Base-by-base conservation (phyloP, 78 protist species). In the Speleostelium caveatum region DNA sequence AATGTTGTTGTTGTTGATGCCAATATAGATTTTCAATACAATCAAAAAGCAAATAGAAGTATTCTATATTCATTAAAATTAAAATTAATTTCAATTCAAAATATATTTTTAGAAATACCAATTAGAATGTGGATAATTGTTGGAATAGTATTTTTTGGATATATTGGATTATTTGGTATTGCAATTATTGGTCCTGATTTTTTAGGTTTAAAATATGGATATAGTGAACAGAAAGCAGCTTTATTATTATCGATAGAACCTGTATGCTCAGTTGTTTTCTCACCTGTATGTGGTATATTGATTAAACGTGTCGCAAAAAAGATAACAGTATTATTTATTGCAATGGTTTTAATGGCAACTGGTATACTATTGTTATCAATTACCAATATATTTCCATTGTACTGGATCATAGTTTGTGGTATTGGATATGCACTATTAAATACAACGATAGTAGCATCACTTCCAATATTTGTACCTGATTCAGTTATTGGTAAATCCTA, bases 91-190 rank as follows among this genome's bases (percentile, higher is more conserved):
- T 45, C 53, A 6, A 45, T 45, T 45, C 53, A 14, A 36, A 39
- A 45, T 22, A 53, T 67, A 22, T 53, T 80, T 8, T 32, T 22
- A 55, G 62, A 67, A n/a, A 41, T 80, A 19, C 89, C 89, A 36
- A 10, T 22, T 24, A 65, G 89, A 58, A 53, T 80, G 69, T 80
- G 89, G 89, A 28, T 80, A 28, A 39, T 38, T 2, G 55, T 80
- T 65, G 75, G 75, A 16, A 80, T 80, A 39, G 89, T 80, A 38
- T 80, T 80, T 26, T 80, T 80, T 80, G 89, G 89, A 7, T 80
- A 80, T 58, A 80, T 58, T 0, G 53, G 74, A 39, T 66, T 80
- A 60, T 80, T 66, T 68, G 89, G 78, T 0, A 56, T 80, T 16
- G 89, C 89, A 0, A 80, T 80, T 28, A 80, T 80, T 26, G 89